Conservation (phyloP, 2,329 filamentous ascomycete species). For the Proliferodiscus dingleyae region DNA sequence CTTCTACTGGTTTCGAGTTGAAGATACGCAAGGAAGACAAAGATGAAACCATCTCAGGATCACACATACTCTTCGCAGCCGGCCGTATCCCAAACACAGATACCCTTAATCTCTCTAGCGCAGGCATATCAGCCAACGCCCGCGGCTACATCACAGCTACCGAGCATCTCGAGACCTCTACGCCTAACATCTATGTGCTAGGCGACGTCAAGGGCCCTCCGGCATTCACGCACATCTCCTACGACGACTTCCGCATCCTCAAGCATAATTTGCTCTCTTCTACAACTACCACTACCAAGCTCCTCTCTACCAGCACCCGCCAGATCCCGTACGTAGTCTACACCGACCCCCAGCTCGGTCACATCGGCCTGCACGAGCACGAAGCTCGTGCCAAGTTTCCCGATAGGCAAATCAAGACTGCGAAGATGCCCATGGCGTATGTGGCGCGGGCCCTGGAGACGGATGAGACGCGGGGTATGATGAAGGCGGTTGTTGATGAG, state of each 20-base stretch:
- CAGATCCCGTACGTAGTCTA: slow-evolving; percentile 46
- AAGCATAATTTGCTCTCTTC: slow-evolving; percentile 39
- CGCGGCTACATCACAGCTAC: slow-evolving; percentile 42
- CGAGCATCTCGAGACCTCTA: slow-evolving; percentile 40
- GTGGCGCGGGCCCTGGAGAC: slow-evolving; percentile 48
- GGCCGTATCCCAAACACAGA: slow-evolving; percentile 48
- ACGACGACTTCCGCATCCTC: slow-evolving; percentile 51
- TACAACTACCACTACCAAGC: slow-evolving; percentile 25
- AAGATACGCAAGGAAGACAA: slow-evolving; percentile 6
- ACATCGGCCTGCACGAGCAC: slow-evolving; percentile 43
- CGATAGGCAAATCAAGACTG: slow-evolving; percentile 37
- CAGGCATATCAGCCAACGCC: slow-evolving; percentile 37
- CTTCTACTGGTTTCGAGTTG: slow-evolving; percentile 24
- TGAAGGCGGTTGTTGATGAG: slow-evolving; percentile 47
- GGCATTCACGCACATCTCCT: slow-evolving; percentile 52
- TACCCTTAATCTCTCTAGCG: slow-evolving; percentile 36
- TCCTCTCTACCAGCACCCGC: slow-evolving; percentile 25
- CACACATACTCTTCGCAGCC: slow-evolving; percentile 46
- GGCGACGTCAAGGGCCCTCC: slow-evolving; percentile 49
- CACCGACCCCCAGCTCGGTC: slow-evolving; percentile 49
- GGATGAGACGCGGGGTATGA: slow-evolving; percentile 45
- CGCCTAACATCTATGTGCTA: slow-evolving; percentile 41
- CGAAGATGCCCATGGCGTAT: slow-evolving; percentile 47
- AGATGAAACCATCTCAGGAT: slow-evolving; percentile 32
- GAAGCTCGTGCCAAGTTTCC: slow-evolving; percentile 31